phyloP scores from a whole-genome alignment of 768 basidiomycete species.

The Lactarius vividus region DNA sequence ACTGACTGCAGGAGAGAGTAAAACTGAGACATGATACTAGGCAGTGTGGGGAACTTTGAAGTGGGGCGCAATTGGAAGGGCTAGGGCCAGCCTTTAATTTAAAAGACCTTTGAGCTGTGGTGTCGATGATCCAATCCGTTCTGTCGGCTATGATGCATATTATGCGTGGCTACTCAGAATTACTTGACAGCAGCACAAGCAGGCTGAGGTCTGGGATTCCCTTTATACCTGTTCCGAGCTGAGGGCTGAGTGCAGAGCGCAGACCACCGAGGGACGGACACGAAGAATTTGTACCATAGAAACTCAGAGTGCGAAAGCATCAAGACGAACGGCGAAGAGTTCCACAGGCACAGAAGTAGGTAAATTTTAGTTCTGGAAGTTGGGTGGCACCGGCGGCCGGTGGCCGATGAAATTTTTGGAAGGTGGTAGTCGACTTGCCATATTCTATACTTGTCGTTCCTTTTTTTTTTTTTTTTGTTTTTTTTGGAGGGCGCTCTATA shows the following conservation, averaged over 20 bases:
- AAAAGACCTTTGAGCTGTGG: background rate
- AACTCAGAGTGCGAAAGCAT: background rate
- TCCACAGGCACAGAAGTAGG: background rate
- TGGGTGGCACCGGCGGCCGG: background rate
- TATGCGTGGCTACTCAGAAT: background rate
- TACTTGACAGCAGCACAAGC: background rate
- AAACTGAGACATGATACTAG: background rate
- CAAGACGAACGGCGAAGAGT: background rate
- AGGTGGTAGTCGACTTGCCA: background rate
- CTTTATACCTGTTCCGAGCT: too few species aligned
- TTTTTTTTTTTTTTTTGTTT: too few species aligned
- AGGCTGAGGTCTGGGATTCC: too few species aligned
- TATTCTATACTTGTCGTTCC: background rate
- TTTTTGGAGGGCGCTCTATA: too few species aligned
- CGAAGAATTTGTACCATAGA: background rate
- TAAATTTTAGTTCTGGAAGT: background rate
- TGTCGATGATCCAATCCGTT: background rate
- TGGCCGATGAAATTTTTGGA: background rate
- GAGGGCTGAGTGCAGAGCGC: too few species aligned
- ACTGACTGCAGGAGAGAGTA: background rate
- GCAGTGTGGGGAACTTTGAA: background rate
- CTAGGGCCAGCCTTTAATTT: background rate
- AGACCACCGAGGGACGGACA: too few species aligned
- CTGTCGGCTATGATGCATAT: background rate
- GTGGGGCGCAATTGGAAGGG: background rate